A percentile compares a stretch with the other conserved stretches of the same genome.
Evolutionary conservation across 2,329 filamentous ascomycete species (phyloP).

Genomic region (Nigrograna mackinnonii): DNA sequence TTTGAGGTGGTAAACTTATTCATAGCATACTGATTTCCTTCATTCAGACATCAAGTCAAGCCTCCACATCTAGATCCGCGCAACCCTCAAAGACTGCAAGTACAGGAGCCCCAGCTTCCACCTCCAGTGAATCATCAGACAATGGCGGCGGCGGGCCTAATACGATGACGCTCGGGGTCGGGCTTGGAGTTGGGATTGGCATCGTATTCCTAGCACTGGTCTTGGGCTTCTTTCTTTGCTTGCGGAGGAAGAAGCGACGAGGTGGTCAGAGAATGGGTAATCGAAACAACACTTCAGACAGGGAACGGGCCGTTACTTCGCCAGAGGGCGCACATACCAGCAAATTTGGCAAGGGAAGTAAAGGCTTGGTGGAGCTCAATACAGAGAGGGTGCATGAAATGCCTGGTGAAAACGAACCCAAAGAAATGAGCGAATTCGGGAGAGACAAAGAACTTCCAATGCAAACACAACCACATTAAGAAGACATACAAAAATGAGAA

Average conservation of each 20-base stretch:
- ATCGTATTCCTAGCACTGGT: slow-evolving; percentile 10
- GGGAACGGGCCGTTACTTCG: not conserved
- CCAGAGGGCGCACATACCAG: not conserved
- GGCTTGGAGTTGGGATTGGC: slow-evolving; percentile 13
- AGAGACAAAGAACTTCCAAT: not conserved
- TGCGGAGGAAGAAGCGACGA: slow-evolving; percentile 7
- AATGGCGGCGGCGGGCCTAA: too few species aligned
- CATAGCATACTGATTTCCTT: too few species aligned
- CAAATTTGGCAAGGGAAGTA: not conserved
- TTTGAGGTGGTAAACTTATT: too few species aligned
- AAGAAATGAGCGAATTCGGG: not conserved
- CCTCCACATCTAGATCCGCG: too few species aligned
- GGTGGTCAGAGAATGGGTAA: not conserved
- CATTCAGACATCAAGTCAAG: too few species aligned
- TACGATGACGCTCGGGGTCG: slow-evolving; percentile 12
- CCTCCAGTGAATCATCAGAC: not conserved
- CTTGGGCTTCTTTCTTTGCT: slow-evolving; percentile 8
- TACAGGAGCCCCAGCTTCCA: not conserved
- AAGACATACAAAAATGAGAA: too few species aligned
- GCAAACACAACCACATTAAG: too few species aligned
- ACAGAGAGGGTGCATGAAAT: not conserved
- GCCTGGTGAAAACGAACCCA: not conserved
- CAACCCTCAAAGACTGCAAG: too few species aligned
- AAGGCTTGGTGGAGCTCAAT: not conserved
- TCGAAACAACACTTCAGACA: not conserved